Evolutionary conservation across 495 filamentous ascomycete species (phyloP).

Genomic region (Bacidia rubella): DNA sequence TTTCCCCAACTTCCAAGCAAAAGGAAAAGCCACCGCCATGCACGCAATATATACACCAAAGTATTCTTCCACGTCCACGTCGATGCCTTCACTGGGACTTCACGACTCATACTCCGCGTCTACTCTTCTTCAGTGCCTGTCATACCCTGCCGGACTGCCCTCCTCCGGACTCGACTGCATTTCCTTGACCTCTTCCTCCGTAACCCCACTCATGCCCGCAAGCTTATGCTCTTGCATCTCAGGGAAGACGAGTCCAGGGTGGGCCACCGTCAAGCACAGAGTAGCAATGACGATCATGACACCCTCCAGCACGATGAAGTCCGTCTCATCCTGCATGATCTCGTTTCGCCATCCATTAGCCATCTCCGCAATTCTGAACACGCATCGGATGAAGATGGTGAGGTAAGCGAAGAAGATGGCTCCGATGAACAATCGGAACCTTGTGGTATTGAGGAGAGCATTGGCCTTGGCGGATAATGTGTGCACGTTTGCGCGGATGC

Average conservation of each 20-base stretch:
- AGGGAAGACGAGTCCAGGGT: constrained; percentile 37
- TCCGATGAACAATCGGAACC: constrained; percentile 38
- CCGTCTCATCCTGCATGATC: constrained; percentile 51
- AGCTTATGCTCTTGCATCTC: constrained; percentile 3
- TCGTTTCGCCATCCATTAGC: constrained; percentile 53
- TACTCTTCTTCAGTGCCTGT: neutral
- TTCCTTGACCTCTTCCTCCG: neutral
- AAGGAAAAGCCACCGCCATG: too few relatives aligned
- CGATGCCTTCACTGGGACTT: too few relatives aligned
- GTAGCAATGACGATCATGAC: constrained; percentile 36
- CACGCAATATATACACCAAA: too few relatives aligned
- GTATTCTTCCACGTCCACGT: too few relatives aligned
- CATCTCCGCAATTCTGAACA: constrained; percentile 51
- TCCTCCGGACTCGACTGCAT: neutral
- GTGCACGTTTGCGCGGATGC: constrained; percentile 1
- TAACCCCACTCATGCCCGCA: neutral
- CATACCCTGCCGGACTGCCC: neutral
- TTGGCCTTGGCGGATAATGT: constrained; percentile 15
- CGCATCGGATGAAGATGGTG: constrained; percentile 50
- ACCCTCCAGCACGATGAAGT: constrained; percentile 51
- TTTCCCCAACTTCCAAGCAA: too few relatives aligned
- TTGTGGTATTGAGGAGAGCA: constrained; percentile 25
- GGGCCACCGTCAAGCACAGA: constrained; percentile 32
- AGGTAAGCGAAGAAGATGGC: constrained; percentile 43
- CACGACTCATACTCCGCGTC: too few relatives aligned